Percentiles rank a stretch among this genome's conserved stretches.
phyloP scores from a whole-genome alignment of 306 rosid genomes.

The Castanea sativa region DNA sequence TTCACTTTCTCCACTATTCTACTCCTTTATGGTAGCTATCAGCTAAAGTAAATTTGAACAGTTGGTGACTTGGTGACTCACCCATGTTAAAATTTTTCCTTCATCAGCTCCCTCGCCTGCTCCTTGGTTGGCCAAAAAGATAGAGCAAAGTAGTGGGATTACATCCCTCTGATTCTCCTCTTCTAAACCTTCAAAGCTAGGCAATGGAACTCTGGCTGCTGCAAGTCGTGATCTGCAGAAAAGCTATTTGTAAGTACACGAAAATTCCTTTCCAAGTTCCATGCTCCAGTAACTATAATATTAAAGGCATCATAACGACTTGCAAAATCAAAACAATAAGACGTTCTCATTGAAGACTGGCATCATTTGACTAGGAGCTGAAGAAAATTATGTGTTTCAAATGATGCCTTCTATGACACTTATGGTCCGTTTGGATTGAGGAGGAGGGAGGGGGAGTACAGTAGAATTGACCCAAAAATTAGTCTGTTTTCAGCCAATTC shows the following conservation, averaged over 20 bases:
- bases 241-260: neutral
- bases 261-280: neutral
- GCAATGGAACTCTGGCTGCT: constrained; percentile 41
- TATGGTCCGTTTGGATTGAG: too few relatives aligned
- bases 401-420: neutral
- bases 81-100: constrained; percentile 45
- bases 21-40: neutral
- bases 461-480: too few relatives aligned
- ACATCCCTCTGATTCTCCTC: constrained; percentile 54
- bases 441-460: too few relatives aligned
- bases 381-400: neutral
- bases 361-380: neutral
- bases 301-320: neutral
- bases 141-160: constrained; percentile 64
- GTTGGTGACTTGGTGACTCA: constrained; percentile 47
- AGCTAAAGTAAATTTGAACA: constrained; percentile 13
- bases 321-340: neutral
- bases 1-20: neutral
- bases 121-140: constrained; percentile 91
- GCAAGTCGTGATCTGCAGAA: constrained; percentile 54
- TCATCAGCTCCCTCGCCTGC: constrained; percentile 71
- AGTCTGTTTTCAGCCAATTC: too few relatives aligned
- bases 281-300: neutral
- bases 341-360: neutral
- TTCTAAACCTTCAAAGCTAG: constrained; percentile 40